Evolutionary conservation across 768 basidiomycete genomes (phyloP).

Genomic region (Heimioporus sp.): DNA sequence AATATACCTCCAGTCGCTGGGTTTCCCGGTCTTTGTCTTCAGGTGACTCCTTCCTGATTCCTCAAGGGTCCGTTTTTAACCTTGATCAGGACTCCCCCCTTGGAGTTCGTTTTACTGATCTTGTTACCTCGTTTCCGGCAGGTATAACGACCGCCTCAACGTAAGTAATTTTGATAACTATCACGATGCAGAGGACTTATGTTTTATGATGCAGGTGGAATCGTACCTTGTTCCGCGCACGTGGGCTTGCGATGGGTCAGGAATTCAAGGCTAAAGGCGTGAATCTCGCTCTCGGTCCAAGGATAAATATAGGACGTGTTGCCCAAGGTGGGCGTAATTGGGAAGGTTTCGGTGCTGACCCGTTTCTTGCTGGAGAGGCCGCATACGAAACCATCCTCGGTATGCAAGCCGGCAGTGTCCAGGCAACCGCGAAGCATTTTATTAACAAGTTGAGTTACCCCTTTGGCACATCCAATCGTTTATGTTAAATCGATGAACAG

Average conservation of each 20-base stretch:
- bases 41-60: slow-evolving; percentile 37
- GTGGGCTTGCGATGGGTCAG: slow-evolving; percentile 75
- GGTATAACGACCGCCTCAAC: slow-evolving; percentile 81
- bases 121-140: slow-evolving; percentile 78
- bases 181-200: background rate
- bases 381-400: slow-evolving; percentile 80
- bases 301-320: slow-evolving; percentile 88
- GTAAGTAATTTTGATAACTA: slow-evolving; percentile 36
- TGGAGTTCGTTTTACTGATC: slow-evolving; percentile 75
- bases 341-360: slow-evolving; percentile 95
- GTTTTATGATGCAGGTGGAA: slow-evolving; percentile 53
- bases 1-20: slow-evolving; percentile 54
- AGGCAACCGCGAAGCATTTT: slow-evolving; percentile 85
- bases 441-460: slow-evolving; percentile 57
- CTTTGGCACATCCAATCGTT: slow-evolving; percentile 29
- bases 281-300: slow-evolving; percentile 73
- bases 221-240: slow-evolving; percentile 69
- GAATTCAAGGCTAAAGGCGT: slow-evolving; percentile 86
- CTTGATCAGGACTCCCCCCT: slow-evolving; percentile 62
- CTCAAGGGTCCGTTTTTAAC: background rate
- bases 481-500: slow-evolving; percentile 10
- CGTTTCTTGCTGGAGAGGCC: slow-evolving; percentile 77
- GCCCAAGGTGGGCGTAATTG: slow-evolving; percentile 85
- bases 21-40: slow-evolving; percentile 72
- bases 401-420: slow-evolving; percentile 76